Base-by-base conservation (phyloP, 169 alveolate genomes). In the Plasmodium gallinaceum region DNA sequence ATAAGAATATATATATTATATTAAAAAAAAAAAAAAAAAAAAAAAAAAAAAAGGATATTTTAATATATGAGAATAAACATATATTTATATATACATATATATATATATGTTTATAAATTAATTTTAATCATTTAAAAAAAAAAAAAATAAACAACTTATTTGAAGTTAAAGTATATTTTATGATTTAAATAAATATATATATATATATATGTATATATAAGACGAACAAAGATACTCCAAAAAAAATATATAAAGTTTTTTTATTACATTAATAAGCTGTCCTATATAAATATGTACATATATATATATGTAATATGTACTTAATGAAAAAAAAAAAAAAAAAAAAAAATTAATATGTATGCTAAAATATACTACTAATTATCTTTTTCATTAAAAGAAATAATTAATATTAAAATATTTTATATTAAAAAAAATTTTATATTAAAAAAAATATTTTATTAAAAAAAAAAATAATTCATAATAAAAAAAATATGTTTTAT, bases 241-340 rank as follows among this genome's bases (percentile, higher is more conserved):
- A 32, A 32, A 32, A 32, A 32, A 32, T 32, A 32, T 32, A 32
- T 32, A 32, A 32, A 2, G 39, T 32, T 2, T 32, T 32, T 32
- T 32, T 32, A 32, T 4, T 32, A 48, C 58, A 48, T 14, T 2
- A 9, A 5, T 20, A 61, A 14, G 26, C 16, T 5, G n/a, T 7
- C 6, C 39, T 37, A 24, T 61, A 61, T 61, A 22, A 20, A 12
- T 65, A 39, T 65, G 37, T 39, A 37, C 32, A 16, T 65, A 65
- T 65, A 65, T 65, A 16, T 61, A 61, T 32, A 22, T 9, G 6
- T 61, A 22, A 14, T 61, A 66, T 14, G 74, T 32, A 66, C 14
- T 16, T 32, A 2, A 32, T 32, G 39, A 32, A 32, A 32, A 32
- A 32, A 32, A 32, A 32, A 32, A 32, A 32, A 32, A 32, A 2